Evolutionary conservation across 176 grass and related monocot species (phyloP).

Genomic region (Lolium rigidum): DNA sequence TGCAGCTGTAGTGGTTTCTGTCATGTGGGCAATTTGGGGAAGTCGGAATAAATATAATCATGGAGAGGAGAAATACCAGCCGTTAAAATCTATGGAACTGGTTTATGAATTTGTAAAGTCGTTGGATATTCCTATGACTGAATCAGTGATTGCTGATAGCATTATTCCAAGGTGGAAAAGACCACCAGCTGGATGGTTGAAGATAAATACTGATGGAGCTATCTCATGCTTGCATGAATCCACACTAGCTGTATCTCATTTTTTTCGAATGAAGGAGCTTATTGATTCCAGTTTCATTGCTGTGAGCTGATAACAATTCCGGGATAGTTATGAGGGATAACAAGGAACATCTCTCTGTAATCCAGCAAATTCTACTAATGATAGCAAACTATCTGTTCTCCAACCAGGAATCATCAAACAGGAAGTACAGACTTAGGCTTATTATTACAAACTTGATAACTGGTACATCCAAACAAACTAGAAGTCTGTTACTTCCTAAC

Average conservation of each 20-base stretch:
- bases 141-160: too few relatives aligned
- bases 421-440: not conserved
- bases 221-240: too few relatives aligned
- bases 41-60: too few relatives aligned
- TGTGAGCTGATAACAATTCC: not conserved
- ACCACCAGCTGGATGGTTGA: too few relatives aligned
- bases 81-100: too few relatives aligned
- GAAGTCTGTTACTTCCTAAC: not conserved
- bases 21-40: too few relatives aligned
- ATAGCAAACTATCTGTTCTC: not conserved
- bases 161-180: too few relatives aligned
- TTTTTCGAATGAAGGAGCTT: not conserved
- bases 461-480: conserved; percentile 4
- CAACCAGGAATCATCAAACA: not conserved
- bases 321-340: not conserved
- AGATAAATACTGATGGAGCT: too few relatives aligned
- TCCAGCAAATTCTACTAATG: conserved; percentile 2
- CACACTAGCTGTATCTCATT: not conserved
- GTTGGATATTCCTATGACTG: too few relatives aligned
- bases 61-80: too few relatives aligned
- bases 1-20: too few relatives aligned
- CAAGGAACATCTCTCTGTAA: not conserved
- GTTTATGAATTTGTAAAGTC: too few relatives aligned
- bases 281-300: not conserved
- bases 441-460: conserved; percentile 2